These are phyloP conservation scores for Colletotrichum noveboracense DNA, from an alignment of 2,329 filamentous ascomycete species.

Conservation along the genomic window DNA sequence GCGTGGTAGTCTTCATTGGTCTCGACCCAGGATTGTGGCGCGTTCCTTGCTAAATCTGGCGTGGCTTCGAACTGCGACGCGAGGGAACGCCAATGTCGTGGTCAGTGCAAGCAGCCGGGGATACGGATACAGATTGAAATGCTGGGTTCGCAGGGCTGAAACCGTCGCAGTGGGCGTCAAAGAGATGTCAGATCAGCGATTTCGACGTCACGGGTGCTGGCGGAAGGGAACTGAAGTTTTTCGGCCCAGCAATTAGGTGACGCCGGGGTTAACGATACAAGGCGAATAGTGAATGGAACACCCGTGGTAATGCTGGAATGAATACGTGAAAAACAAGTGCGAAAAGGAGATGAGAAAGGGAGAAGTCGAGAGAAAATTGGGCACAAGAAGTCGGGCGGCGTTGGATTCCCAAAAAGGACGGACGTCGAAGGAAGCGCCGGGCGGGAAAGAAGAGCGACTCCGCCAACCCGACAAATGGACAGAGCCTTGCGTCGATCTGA, in stretches of 20 bases:
- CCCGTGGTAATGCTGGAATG: neutral
- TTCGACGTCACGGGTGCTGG: neutral
- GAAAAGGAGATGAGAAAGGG: neutral
- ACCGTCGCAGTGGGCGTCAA: neutral
- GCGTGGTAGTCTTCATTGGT: constrained; percentile 10
- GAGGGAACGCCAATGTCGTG: neutral
- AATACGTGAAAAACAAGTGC: neutral
- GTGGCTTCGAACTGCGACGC: neutral
- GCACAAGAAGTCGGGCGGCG: neutral
- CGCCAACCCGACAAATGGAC: neutral
- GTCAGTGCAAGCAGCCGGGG: constrained; percentile 2
- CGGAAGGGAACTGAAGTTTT: neutral
- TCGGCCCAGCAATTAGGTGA: neutral
- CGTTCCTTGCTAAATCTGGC: constrained; percentile 8
- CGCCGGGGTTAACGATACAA: neutral
- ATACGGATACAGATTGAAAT: neutral
- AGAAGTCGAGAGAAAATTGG: neutral
- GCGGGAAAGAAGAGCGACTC: neutral
- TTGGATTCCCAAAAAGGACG: neutral
- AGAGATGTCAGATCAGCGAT: neutral
- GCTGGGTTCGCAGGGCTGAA: constrained; percentile 8
- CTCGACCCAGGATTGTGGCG: neutral
- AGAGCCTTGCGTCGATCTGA: neutral
- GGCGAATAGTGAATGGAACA: neutral
- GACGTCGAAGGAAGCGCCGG: neutral